phyloP scores from a whole-genome alignment of 768 basidiomycete species.

The Peribolospora baueri region DNA sequence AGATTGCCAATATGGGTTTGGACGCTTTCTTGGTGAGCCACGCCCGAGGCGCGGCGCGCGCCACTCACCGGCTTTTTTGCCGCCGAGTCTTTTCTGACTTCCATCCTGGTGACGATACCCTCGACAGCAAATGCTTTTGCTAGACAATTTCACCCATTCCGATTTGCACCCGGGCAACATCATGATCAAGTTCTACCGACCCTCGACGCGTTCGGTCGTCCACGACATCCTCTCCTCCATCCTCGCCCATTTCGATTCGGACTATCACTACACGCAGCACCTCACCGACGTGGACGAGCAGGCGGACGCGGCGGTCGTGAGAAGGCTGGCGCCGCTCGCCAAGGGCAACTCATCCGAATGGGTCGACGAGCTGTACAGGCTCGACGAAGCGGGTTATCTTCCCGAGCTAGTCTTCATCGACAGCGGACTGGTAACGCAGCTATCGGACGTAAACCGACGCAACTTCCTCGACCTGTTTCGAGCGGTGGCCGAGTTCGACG shows the following conservation, averaged over 20 bases:
- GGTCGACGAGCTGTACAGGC: constrained; percentile 37
- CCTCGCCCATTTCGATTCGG: constrained; percentile 24
- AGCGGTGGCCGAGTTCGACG: constrained; percentile 88
- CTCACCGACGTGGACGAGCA: constrained; percentile 1
- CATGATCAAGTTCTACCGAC: constrained; percentile 85
- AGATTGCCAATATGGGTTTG: constrained; percentile 71
- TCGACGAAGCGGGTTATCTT: constrained; percentile 49
- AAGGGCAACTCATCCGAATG: constrained; percentile 33
- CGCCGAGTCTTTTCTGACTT: neutral
- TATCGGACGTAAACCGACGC: constrained; percentile 51
- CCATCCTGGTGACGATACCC: constrained; percentile 1
- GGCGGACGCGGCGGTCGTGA: constrained; percentile 31
- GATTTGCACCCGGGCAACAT: constrained; percentile 52
- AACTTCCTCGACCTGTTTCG: constrained; percentile 96
- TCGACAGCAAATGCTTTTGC: constrained; percentile 77
- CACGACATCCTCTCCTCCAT: constrained; percentile 20
- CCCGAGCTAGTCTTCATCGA: constrained; percentile 94
- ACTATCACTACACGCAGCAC: constrained; percentile 9
- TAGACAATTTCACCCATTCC: constrained; percentile 87
- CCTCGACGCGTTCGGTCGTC: constrained; percentile 39
- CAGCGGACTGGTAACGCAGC: constrained; percentile 74
- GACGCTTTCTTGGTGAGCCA: constrained; percentile 70
- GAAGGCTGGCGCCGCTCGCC: constrained; percentile 37
- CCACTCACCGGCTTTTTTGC: too few relatives aligned
- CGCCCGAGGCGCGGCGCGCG: neutral